Base-by-base conservation (phyloP, 768 basidiomycete genomes). In the Lactifluus subvellereus region DNA sequence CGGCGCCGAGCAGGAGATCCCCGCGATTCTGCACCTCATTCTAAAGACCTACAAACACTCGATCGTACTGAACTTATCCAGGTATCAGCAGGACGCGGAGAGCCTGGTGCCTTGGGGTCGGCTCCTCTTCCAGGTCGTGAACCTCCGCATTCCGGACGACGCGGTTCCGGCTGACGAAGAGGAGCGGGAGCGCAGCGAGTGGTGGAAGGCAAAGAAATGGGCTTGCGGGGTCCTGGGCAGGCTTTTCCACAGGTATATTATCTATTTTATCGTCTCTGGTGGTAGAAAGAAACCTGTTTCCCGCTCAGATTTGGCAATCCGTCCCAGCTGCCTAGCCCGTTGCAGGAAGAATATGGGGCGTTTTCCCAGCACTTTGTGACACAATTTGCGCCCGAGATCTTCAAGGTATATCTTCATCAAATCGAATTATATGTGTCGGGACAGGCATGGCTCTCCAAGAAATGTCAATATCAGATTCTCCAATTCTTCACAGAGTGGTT, bases 191-290 rank as follows among this genome's bases (percentile, higher is more conserved):
- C 79, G 79, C 52, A 83, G 79, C 51, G 88, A 91, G 69, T 96
- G 94, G 93, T 92, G 91, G 89, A 88, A 87, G 71, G 82, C 88
- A 9, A 95, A 95, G 77, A 96, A 96, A 71, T 95, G 93, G 94
- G 90, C 93, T 0, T 94, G 87, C 70, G 83, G 81, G n/a, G 84
- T 84, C 42, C 77, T 96, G 8, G 88, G 89, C 40, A 78, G 86
- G 27, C 76, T 94, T 16, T 94, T 94, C 80, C 87, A 88, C 69
- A 80, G 88, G 82, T 86, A 59, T 6, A 71, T 14, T 0, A 42
- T 50, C 38, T 11, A 20, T 13, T 50, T 3, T 14, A 10, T n/a
- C 9, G 1, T 35, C 38, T 49, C 52, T 33, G 7, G 16, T 7
- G 37, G 16, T 7, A 30, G 48, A 48, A 40, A 37, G 1, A 22